phyloP scores from a whole-genome alignment of 257 asterid species.

The Penstemon davidsonii region DNA sequence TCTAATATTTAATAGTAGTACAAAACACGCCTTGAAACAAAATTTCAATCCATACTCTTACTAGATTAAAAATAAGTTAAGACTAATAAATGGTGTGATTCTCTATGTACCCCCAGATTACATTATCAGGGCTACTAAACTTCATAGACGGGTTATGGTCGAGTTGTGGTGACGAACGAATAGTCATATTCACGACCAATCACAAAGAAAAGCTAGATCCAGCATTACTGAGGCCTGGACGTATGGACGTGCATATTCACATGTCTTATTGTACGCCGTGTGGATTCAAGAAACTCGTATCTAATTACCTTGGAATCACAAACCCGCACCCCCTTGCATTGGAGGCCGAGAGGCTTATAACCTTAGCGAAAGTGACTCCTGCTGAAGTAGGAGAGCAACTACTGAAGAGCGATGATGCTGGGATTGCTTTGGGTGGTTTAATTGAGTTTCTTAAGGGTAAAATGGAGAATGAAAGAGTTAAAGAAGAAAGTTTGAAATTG shows the following conservation, averaged over 20 bases:
- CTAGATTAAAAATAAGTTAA: too few species aligned
- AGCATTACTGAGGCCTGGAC: slow-evolving; percentile 57
- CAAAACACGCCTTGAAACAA: too few species aligned
- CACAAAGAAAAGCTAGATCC: slow-evolving; percentile 57
- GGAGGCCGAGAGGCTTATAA: slow-evolving; percentile 33
- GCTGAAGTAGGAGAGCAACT: slow-evolving; percentile 62
- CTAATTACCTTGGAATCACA: slow-evolving; percentile 38
- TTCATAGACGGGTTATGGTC: too few species aligned
- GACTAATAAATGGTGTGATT: too few species aligned
- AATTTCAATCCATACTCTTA: too few species aligned
- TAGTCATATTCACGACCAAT: slow-evolving; percentile 61
- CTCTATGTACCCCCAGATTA: background rate
- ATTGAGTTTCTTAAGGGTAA: slow-evolving; percentile 39
- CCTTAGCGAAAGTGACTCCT: slow-evolving; percentile 46
- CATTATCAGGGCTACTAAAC: too few species aligned
- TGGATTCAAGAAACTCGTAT: slow-evolving; percentile 40
- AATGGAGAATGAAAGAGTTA: slow-evolving; percentile 13
- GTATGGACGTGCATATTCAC: slow-evolving; percentile 65
- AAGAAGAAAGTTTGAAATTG: background rate
- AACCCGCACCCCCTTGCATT: slow-evolving; percentile 31
- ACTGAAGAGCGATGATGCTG: slow-evolving; percentile 36
- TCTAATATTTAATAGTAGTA: too few species aligned
- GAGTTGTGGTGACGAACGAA: slow-evolving; percentile 53
- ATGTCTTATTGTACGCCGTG: slow-evolving; percentile 55
- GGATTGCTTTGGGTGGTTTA: slow-evolving; percentile 37